Conservation (phyloP, 352 stramenopile species). For the Achlya hypogyna region DNA sequence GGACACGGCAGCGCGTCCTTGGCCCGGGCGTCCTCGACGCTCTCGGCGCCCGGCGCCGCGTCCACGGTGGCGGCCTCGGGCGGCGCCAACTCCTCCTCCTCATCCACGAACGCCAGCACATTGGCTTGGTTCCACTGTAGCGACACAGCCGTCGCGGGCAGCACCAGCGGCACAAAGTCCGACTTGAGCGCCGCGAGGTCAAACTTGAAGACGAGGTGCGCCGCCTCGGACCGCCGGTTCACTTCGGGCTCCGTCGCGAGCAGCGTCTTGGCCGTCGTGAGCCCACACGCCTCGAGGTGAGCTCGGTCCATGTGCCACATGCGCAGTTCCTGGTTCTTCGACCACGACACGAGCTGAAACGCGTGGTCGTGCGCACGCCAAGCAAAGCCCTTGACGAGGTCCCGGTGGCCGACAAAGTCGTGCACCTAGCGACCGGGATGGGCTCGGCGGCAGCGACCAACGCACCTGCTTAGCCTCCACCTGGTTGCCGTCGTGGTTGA, state of each 20-base stretch:
- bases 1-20: slow-evolving; percentile 46
- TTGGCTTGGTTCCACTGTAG: background rate
- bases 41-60: background rate
- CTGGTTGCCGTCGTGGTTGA: slow-evolving; percentile 29
- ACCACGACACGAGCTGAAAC: slow-evolving; percentile 72
- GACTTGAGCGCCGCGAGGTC: slow-evolving; percentile 58
- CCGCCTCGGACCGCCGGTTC: slow-evolving; percentile 12
- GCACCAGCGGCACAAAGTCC: slow-evolving; percentile 61
- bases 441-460: slow-evolving; percentile 20
- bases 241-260: slow-evolving; percentile 15
- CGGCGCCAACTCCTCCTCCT: background rate
- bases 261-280: slow-evolving; percentile 31
- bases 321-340: slow-evolving; percentile 69
- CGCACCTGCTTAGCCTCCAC: slow-evolving; percentile 11
- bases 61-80: background rate
- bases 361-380: slow-evolving; percentile 41
- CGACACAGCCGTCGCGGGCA: slow-evolving; percentile 38
- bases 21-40: background rate
- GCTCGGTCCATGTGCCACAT: slow-evolving; percentile 59
- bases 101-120: background rate
- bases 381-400: slow-evolving; percentile 55
- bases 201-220: slow-evolving; percentile 41
- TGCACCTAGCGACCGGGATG: slow-evolving; percentile 32
- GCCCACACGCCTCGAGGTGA: slow-evolving; percentile 48
- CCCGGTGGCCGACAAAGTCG: slow-evolving; percentile 48